Conservation (phyloP, 2,329 filamentous ascomycete species). For the Trichoderma polysporum region DNA sequence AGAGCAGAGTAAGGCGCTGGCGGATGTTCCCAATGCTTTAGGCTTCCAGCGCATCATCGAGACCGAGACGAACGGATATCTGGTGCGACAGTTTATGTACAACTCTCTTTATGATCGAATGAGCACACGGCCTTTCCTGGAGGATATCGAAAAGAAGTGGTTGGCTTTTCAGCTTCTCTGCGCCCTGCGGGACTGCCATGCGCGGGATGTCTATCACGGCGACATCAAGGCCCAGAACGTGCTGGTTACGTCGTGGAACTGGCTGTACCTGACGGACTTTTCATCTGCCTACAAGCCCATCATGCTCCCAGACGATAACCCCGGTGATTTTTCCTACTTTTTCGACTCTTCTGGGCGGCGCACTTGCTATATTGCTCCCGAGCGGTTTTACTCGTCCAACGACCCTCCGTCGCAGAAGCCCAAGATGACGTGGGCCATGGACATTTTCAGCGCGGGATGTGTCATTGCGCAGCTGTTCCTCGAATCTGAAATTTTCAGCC, state of each 20-base stretch:
- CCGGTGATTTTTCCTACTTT: slow-evolving; percentile 95
- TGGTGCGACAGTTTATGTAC: slow-evolving; percentile 93
- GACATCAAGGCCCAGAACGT: slow-evolving; percentile 99
- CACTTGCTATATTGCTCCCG: slow-evolving; percentile 93
- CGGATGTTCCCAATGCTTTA: slow-evolving; percentile 86
- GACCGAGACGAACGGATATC: slow-evolving; percentile 85
- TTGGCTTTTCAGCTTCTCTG: slow-evolving; percentile 93
- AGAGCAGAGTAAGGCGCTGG: slow-evolving; percentile 78
- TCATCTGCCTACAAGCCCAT: slow-evolving; percentile 94
- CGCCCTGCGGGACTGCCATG: slow-evolving; percentile 87
- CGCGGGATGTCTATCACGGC: slow-evolving; percentile 86
- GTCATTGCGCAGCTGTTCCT: slow-evolving; percentile 96
- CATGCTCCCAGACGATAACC: slow-evolving; percentile 92
- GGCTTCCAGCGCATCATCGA: slow-evolving; percentile 89
- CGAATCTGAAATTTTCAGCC: slow-evolving; percentile 93
- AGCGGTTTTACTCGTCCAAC: slow-evolving; percentile 77
- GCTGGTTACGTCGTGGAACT: slow-evolving; percentile 98
- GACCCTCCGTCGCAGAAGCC: slow-evolving; percentile 61
- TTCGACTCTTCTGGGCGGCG: slow-evolving; percentile 90
- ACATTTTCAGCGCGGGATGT: slow-evolving; percentile 95
- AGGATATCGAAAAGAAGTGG: slow-evolving; percentile 99
- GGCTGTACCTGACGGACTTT: slow-evolving; percentile 97
- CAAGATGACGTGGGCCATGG: slow-evolving; percentile 87
- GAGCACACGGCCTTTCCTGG: slow-evolving; percentile 92
- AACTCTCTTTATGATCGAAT: slow-evolving; percentile 96